A percentile compares a stretch with the other conserved stretches of the same genome.
phyloP scores from a whole-genome alignment of 192 early-diverging fungal species.

The Coemansia sp. region DNA sequence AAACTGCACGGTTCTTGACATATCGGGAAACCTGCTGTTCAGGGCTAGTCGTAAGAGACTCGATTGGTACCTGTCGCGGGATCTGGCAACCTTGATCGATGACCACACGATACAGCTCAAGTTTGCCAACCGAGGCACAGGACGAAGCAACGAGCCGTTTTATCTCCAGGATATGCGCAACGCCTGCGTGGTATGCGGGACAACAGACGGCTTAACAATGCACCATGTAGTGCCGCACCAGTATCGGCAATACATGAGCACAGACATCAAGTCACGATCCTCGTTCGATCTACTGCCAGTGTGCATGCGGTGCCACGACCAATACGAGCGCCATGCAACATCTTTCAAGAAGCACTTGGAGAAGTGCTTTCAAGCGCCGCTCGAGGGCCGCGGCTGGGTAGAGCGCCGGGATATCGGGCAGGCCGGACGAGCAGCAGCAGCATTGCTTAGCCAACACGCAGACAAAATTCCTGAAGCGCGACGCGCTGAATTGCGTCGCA shows the following conservation, averaged over 20 bases:
- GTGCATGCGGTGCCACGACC: slow-evolving; percentile 40
- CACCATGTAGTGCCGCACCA: slow-evolving; percentile 50
- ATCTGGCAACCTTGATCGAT: slow-evolving; percentile 34
- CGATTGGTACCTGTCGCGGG: slow-evolving; percentile 45
- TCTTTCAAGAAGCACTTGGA: slow-evolving; percentile 30
- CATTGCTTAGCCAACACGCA: slow-evolving; percentile 9
- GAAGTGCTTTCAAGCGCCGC: slow-evolving; percentile 37
- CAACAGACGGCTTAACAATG: slow-evolving; percentile 18
- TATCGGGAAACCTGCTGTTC: slow-evolving; percentile 43
- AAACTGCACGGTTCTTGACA: slow-evolving; percentile 44
- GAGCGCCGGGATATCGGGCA: slow-evolving; percentile 27
- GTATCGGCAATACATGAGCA: slow-evolving; percentile 43
- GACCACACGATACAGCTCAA: slow-evolving; percentile 44
- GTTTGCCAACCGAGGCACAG: slow-evolving; percentile 43
- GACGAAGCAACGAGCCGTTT: slow-evolving; percentile 39
- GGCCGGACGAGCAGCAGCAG: slow-evolving; percentile 32
- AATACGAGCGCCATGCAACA: slow-evolving; percentile 38
- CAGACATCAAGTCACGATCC: slow-evolving; percentile 40
- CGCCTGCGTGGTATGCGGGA: slow-evolving; percentile 33
- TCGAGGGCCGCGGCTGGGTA: slow-evolving; percentile 44
- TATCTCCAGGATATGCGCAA: slow-evolving; percentile 54
- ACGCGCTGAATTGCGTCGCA: slow-evolving; percentile 1
- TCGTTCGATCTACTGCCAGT: slow-evolving; percentile 48
- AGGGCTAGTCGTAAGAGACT: slow-evolving; percentile 20
- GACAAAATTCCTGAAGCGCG: slow-evolving; percentile 26